Evolutionary conservation across 1,139 yeast species (phyloP), one percentile per base, ranked within the genome.

Genomic region (Zhuliangozyma parablackwelliae): DNA sequence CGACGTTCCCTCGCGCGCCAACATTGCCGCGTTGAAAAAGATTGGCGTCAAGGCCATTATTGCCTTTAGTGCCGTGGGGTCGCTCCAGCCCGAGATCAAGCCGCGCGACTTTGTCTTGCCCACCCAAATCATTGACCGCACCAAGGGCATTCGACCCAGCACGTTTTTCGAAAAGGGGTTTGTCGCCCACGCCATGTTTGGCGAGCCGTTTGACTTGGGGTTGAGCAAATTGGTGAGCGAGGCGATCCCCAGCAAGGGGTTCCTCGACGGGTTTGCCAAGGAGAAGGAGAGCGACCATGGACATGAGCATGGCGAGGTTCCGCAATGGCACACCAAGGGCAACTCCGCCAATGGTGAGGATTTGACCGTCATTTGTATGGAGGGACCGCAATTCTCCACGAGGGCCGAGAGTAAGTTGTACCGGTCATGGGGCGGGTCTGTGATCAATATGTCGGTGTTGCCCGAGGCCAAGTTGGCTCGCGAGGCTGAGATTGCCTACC

Each of bases 381-480:
- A 92, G 63, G 99, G 99, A 29, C 99, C 99, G 3, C 96, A 94
- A 40, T 92, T 92, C 63, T 83, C 95, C 34, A 92, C 98, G 11
- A 77, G 98, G 47, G 97, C 98, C n/a, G 99, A 92, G 65, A 87
- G 96, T 13, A 78, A 75, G 58, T 63, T 92, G 60, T 94, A 92
- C 68, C 76, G 89, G 55, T 65, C 83, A 29, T 85, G 95, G 83
- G 96, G 96, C 41, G 98, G 97, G 9, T 78, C 88, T 28, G 95
- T 92, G 37, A 92, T 94, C 61, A 92, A 92, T 67, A 92, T 92
- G 98, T 83, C 95, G 37, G 94, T 88, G 39, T 65, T 92, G 40
- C 99, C 99, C 21, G 99, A 92, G 65, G 84, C 96, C 30, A 94
- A 92, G 63, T 75, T 92, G 49, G 98, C 98, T 9, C 80, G 95